Percentiles rank a stretch among this genome's conserved stretches.
Evolutionary conservation across 768 basidiomycete species (phyloP).

Genomic region (Xerocomus brunneocitrinus): DNA sequence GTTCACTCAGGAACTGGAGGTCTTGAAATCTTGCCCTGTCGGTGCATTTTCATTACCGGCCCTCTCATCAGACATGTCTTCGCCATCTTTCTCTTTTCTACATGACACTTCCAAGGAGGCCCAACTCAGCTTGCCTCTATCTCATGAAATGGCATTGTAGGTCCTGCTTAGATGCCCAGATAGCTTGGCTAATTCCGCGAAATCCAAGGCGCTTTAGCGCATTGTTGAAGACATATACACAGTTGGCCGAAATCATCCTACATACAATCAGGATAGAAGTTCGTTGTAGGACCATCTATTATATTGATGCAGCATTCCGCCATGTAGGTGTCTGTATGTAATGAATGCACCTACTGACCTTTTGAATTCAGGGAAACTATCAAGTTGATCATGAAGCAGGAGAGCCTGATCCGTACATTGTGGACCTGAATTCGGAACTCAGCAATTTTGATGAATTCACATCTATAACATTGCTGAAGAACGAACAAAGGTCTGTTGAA

Average conservation of each 20-base stretch:
- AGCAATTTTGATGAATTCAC: conserved; percentile 70
- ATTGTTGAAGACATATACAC: conserved; percentile 84
- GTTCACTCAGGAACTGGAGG: conserved; percentile 72
- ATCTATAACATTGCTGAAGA: conserved; percentile 53
- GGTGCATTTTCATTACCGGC: conserved; percentile 47
- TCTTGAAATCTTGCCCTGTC: conserved; percentile 60
- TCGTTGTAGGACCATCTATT: conserved; percentile 77
- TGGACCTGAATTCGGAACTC: conserved; percentile 81
- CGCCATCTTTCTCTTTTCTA: conserved; percentile 43
- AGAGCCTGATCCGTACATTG: conserved; percentile 88
- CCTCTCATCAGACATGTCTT: conserved; percentile 37
- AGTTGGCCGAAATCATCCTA: conserved; percentile 81
- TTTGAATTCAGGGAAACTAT: conserved; percentile 68
- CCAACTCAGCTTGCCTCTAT: conserved; percentile 67
- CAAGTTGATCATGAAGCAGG: conserved; percentile 72
- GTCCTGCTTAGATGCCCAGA: conserved; percentile 26
- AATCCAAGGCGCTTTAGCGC: conserved; percentile 80
- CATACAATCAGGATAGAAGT: conserved; percentile 86
- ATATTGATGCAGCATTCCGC: conserved; percentile 74
- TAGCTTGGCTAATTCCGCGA: conserved; percentile 5
- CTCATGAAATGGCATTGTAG: conserved; percentile 84
- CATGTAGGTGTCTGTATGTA: conserved; percentile 44
- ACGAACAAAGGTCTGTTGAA: conserved; percentile 60
- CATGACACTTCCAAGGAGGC: conserved; percentile 39
- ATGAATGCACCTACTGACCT: conserved; percentile 7